Conservation (phyloP, 306 rosid genomes). For the Vigna mungo region DNA sequence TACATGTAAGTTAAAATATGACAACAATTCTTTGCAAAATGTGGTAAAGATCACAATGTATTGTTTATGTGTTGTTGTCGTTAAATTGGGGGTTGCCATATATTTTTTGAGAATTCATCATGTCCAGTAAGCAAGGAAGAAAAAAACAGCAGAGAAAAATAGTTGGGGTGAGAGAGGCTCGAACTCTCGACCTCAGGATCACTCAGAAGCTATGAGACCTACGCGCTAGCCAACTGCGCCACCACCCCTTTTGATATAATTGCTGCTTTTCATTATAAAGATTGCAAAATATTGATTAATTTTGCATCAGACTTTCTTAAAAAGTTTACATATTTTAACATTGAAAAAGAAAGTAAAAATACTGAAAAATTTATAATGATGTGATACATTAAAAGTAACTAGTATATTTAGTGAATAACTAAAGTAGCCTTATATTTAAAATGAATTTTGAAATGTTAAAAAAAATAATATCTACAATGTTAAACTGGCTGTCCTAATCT, state of each 20-base stretch:
- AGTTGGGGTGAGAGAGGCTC: slow-evolving; percentile 41
- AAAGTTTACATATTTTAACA: no score
- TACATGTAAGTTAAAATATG: slow-evolving; percentile 31
- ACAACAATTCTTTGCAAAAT: slow-evolving; percentile 43
- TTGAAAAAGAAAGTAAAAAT: no score
- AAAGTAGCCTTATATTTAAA: no score
- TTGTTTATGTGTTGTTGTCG: slow-evolving; percentile 31
- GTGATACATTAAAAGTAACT: no score
- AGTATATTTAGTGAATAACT: no score
- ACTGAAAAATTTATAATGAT: no score
- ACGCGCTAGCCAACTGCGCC: slow-evolving; percentile 59
- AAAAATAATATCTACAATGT: no score
- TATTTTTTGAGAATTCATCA: slow-evolving; percentile 26
- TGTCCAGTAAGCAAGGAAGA: background rate
- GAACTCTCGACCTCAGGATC: slow-evolving; percentile 47
- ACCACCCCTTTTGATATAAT: slow-evolving; percentile 27
- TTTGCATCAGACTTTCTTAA: no score
- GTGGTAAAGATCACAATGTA: slow-evolving; percentile 16
- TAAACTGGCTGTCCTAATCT: no score
- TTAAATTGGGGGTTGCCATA: slow-evolving; percentile 12
- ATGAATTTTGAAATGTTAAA: no score
- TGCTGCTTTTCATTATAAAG: no score
- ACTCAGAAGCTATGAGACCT: slow-evolving; percentile 49
- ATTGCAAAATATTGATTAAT: no score
- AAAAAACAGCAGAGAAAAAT: background rate